phyloP scores from a whole-genome alignment of 352 stramenopile species.

The Elongisporangium anandrum region DNA sequence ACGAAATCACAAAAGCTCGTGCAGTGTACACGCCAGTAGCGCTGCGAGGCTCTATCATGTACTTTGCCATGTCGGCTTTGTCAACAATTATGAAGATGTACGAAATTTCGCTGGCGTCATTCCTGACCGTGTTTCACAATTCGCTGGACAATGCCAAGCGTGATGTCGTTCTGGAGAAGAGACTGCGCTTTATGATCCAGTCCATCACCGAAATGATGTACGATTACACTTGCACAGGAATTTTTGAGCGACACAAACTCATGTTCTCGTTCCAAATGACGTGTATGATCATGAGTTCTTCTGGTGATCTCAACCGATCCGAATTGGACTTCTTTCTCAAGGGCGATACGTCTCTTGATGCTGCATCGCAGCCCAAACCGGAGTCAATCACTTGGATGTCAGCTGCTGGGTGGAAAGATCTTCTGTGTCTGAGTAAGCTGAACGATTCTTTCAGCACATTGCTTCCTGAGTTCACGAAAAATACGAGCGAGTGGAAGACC shows the following conservation, averaged over 20 bases:
- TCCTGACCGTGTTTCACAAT: constrained; percentile 90
- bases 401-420: constrained; percentile 89
- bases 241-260: constrained; percentile 97
- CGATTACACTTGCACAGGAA: constrained; percentile 96
- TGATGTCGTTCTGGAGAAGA: constrained; percentile 88
- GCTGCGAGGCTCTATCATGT: constrained; percentile 91
- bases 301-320: constrained; percentile 72
- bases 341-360: constrained; percentile 91
- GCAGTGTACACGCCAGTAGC: constrained; percentile 91
- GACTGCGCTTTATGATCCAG: constrained; percentile 86
- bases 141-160: constrained; percentile 89
- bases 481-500: constrained; percentile 77
- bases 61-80: constrained; percentile 91
- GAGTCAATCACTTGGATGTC: constrained; percentile 84
- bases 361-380: constrained; percentile 59
- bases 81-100: constrained; percentile 96
- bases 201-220: constrained; percentile 93
- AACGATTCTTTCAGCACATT: constrained; percentile 60
- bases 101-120: constrained; percentile 92
- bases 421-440: constrained; percentile 79
- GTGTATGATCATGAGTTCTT: constrained; percentile 92
- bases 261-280: constrained; percentile 97
- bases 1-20: constrained; percentile 91
- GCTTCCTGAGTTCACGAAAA: constrained; percentile 41
- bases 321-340: constrained; percentile 97